Percentiles rank a stretch among this genome's conserved stretches.
phyloP scores from a whole-genome alignment of 2,329 filamentous ascomycete species.

The Cladosporium sp. region DNA sequence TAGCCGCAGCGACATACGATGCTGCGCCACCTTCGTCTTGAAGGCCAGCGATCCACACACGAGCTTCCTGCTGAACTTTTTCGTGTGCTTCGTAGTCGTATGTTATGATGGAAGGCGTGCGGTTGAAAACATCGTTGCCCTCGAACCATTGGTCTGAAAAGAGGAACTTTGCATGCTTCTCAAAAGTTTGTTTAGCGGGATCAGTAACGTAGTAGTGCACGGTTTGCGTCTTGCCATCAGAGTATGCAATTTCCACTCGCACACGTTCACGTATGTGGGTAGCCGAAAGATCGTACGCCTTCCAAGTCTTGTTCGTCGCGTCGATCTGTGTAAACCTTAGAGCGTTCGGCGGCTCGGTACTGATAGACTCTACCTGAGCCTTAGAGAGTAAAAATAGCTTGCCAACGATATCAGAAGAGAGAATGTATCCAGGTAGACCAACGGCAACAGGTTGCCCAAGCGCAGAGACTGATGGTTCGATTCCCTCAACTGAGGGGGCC shows the following conservation, averaged over 20 bases:
- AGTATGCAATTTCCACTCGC: constrained; percentile 46
- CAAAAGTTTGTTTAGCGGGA: constrained; percentile 39
- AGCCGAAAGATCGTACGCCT: constrained; percentile 42
- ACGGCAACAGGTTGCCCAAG: no score
- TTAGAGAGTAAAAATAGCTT: no score
- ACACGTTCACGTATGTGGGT: constrained; percentile 45
- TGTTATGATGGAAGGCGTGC: constrained; percentile 53
- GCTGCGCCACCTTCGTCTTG: constrained; percentile 58
- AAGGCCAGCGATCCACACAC: constrained; percentile 57
- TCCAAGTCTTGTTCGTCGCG: constrained; percentile 20
- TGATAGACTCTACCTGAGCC: no score
- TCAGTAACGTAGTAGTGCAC: constrained; percentile 57
- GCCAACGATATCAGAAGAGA: no score
- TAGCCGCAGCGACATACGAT: constrained; percentile 51
- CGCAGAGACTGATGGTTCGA: no score
- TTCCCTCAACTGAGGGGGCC: no score
- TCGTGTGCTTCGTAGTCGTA: constrained; percentile 44
- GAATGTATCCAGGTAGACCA: no score
- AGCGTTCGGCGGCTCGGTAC: no score
- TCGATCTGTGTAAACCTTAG: constrained; percentile 30
- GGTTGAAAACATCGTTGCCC: constrained; percentile 51
- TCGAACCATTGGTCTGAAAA: constrained; percentile 52
- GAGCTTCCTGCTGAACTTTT: constrained; percentile 42
- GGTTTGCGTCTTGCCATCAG: constrained; percentile 46
- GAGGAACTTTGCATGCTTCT: constrained; percentile 51